Base-by-base conservation (phyloP, 495 filamentous ascomycete genomes). In the Daldinia concentrica region DNA sequence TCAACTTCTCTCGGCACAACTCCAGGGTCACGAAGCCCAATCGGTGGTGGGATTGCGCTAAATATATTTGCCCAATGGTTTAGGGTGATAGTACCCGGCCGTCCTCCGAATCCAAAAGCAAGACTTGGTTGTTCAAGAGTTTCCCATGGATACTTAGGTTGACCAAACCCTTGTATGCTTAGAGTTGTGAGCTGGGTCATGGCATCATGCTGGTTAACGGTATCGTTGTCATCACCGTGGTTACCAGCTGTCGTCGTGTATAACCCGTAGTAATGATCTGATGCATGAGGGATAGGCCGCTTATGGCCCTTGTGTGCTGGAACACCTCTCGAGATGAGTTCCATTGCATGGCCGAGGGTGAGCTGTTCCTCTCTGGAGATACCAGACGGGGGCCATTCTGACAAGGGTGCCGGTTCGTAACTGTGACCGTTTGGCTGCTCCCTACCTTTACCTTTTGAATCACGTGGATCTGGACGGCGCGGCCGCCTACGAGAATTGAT, bases 101-200 rank as follows among this genome's bases (percentile, higher is more conserved):
- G 81, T 26, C 73, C 75, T 26, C 89, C 89, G 76, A 83, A 86
- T 77, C 83, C 87, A 67, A 87, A 88, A 4, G 86, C 80, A 73
- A 86, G 85, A 70, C 87, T 90, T 6, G 89, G 89, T 68, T 91
- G 88, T 75, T 91, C 89, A 14, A 91, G 76, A 4, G 88, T 86
- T 61, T 89, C 85, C 89, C 88, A 91, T 2, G 88, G 87, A 67
- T 85, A 79, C 0, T 65, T 79, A 75, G 83, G 70, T 75, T 76
- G 55, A 48, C 77, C 64, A 62, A 74, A 65, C 14, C 79, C 82
- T 51, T 78, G 73, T 45, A 85, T 65, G n/a, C 74, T 74, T 60
- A 86, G 52, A 8, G 81, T 82, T 75, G 82, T 84, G 66, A 86
- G 81, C 72, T 85, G 81, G 8, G 76, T 80, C 83, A 86, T 85